Percentiles rank a stretch among this genome's conserved stretches.
These are phyloP conservation scores for Trypanosoma melophagium DNA, from an alignment of 208 protist species.

Conservation along the genomic window DNA sequence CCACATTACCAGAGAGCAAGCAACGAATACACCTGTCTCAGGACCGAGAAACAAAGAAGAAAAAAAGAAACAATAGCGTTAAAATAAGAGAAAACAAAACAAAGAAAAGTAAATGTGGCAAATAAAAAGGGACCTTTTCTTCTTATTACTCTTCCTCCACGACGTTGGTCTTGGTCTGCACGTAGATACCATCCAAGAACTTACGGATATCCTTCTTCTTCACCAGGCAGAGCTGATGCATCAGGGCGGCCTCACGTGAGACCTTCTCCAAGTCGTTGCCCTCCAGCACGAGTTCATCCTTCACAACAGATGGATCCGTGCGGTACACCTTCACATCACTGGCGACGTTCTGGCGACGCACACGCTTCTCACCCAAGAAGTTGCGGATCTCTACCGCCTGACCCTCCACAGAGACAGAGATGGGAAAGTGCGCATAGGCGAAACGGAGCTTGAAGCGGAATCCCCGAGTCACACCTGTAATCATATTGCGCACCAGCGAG, in stretches of 20 bases:
- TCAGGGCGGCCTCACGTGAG: conserved; percentile 92
- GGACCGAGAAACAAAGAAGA: neutral
- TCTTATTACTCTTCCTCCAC: conserved; percentile 49
- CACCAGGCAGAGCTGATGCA: conserved; percentile 95
- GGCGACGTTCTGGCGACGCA: conserved; percentile 88
- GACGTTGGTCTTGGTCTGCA: conserved; percentile 94
- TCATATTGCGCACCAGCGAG: conserved; percentile 98
- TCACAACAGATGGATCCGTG: conserved; percentile 88
- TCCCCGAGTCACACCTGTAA: conserved; percentile 98
- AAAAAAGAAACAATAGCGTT: conserved; percentile 4
- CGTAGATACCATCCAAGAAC: conserved; percentile 99
- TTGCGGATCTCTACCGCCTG: conserved; percentile 98
- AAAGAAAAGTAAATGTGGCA: conserved; percentile 16
- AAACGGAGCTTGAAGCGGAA: conserved; percentile 99
- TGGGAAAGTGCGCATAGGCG: conserved; percentile 99
- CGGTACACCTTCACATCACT: conserved; percentile 89
- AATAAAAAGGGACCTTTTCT: conserved; percentile 11
- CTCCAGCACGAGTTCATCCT: conserved; percentile 98
- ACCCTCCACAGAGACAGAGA: conserved; percentile 94
- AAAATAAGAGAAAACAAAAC: conserved; percentile 19
- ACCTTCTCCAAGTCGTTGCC: conserved; percentile 96
- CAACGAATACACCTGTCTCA: neutral
- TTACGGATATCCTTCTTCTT: conserved; percentile 99
- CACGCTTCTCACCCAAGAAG: conserved; percentile 99
- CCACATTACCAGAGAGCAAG: neutral